These are phyloP conservation scores for Suillus bovinus DNA, from an alignment of 768 basidiomycete genomes.

Conservation along the genomic window DNA sequence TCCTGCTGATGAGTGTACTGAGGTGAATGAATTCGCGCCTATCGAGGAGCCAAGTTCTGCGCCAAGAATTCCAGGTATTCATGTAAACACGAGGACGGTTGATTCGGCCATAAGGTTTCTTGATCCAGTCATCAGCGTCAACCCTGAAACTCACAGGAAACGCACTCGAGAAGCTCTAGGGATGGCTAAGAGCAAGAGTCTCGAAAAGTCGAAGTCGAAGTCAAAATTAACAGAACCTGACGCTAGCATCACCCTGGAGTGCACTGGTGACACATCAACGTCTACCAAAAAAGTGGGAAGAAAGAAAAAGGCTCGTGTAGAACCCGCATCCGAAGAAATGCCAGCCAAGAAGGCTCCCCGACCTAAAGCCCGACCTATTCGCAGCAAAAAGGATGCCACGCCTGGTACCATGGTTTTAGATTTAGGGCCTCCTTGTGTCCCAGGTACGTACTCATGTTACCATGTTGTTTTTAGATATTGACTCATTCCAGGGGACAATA, in stretches of 20 bases:
- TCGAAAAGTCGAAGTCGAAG: neutral
- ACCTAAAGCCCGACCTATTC: neutral
- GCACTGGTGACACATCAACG: neutral
- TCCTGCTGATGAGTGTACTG: neutral
- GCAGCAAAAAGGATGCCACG: neutral
- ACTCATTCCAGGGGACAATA: neutral
- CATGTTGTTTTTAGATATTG: neutral
- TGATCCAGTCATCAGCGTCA: conserved; percentile 28
- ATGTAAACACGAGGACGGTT: conserved; percentile 7
- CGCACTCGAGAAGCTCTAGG: conserved; percentile 13
- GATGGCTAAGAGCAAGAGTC: conserved; percentile 1
- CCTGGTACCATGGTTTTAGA: conserved; percentile 2
- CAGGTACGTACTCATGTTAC: neutral
- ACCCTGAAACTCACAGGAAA: conserved; percentile 15
- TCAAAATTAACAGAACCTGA: neutral
- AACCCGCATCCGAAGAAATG: neutral
- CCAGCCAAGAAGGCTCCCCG: neutral
- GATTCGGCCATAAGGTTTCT: conserved; percentile 25
- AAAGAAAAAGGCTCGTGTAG: neutral
- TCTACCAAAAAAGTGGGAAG: neutral
- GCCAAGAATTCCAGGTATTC: neutral
- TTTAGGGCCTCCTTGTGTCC: neutral
- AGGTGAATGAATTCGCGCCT: neutral
- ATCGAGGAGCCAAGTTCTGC: conserved; percentile 7
- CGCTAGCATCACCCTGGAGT: neutral